Evolutionary conservation across 1,284 basidiomycete species (phyloP), one percentile per base, ranked within the genome.

Genomic region (Athelia psychrophila): DNA sequence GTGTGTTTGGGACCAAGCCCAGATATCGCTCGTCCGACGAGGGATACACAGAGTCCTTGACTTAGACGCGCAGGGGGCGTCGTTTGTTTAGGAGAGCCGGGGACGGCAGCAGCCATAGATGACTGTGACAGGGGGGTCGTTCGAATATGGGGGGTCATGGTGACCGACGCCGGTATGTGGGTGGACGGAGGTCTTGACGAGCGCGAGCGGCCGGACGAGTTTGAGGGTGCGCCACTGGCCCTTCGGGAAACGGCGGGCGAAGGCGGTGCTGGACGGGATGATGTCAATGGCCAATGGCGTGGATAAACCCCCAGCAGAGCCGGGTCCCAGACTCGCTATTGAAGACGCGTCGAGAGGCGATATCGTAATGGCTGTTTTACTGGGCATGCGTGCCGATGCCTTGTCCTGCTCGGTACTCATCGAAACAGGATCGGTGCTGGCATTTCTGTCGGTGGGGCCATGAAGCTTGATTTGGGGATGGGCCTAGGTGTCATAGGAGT

Each of bases 11-110:
- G 2, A 84, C 84, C 4, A 69, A 66, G 2, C 84, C 84, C 3
- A 60, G 59, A 62, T 83, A 80, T 8, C 85, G 77, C 42, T 72
- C 74, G 65, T 88, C 86, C 1, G 65, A 50, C 0, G 64, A 46
- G 1, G 74, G 60, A 61, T 76, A 88, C 5, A 75, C 86, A 60
- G 78, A 88, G 62, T 88, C 86, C 18, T 83, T 78, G 45, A 88
- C 78, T 56, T 76, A 78, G 62, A 86, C 75, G 24, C 70, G 23
- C 48, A 22, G 10, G 56, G 50, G 33, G 64, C 46, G 57, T 32
- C 49, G 58, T 44, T 57, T 57, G 33, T 53, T 40, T 30, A 30
- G 27, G 27, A 30, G 27, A 30, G 27, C 6, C 13, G 13, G 27
- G 27, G 13, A 30, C 13, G 48, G 32, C 52, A 36, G 48, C 24